Evolutionary conservation across 2,329 filamentous ascomycete species (phyloP), one percentile per base, ranked within the genome.

Genomic region (Seiridium unicorne): DNA sequence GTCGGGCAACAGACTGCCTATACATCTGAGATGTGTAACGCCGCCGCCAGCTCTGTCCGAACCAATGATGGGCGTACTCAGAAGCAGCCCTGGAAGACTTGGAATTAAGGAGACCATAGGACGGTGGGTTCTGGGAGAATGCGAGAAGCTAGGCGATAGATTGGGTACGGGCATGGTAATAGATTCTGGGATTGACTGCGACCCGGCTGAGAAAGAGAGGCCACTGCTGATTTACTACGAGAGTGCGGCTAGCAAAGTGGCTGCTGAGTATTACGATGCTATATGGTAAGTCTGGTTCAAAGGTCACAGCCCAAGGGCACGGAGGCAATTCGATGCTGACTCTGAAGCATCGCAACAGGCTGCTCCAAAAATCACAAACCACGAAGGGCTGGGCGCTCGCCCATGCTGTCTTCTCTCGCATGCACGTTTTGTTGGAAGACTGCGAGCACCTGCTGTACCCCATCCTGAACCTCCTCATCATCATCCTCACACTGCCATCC

Each of bases 21-120:
- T 66, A 18, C 69, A 65, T 26, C 62, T 71, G 44, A 64, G 67
- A 55, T 68, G 65, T 47, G 60, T 66, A n/a, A 71, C 69, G 26
- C 66, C 59, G 26, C 53, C 66, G 54, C 67, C 64, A 26, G 18
- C 18, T 26, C 18, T 26, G 31, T 62, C 63, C 11, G 36, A 66
- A 2, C 63, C 65, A 4, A 66, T 55, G 55, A 36, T 49, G 6
- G 61, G 70, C 26, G 65, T 58, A 3, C 46, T 58, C 2, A 26
- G 55, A 6, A 11, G 10, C 11, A 53, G 63, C 31, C 67, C 69
- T 3, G 69, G 69, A 40, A 65, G 68, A 26, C 62, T 67, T 11
- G 36, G 61, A n/a, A 56, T 69, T 3, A 69, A 69, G 38, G 68
- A 71, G 64, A 62, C 42, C 18, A 46, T 58, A 10, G 55, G 55